A percentile compares a stretch with the other conserved stretches of the same genome.
These are phyloP conservation scores for Leishmania amazonensis DNA, from an alignment of 208 protist genomes.

Conservation along the genomic window DNA sequence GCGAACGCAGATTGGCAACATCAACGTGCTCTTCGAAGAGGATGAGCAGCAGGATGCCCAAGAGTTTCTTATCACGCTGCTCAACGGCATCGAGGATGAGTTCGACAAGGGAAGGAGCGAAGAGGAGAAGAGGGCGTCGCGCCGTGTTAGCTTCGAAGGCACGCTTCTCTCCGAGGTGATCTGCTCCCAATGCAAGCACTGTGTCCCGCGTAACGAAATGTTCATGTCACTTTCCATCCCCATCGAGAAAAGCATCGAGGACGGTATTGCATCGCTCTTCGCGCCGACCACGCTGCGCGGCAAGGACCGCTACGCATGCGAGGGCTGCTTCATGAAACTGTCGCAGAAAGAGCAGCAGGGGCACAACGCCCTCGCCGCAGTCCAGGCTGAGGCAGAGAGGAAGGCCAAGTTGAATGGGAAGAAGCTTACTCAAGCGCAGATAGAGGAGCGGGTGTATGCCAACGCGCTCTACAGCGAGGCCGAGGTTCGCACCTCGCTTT, in stretches of 20 bases:
- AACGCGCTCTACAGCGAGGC: constrained; percentile 85
- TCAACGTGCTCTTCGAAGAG: constrained; percentile 62
- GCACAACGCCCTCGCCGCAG: constrained; percentile 57
- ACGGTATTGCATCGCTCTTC: constrained; percentile 60
- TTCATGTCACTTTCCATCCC: constrained; percentile 89
- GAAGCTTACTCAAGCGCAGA: constrained; percentile 19
- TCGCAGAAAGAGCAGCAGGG: constrained; percentile 47
- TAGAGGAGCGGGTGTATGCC: constrained; percentile 33
- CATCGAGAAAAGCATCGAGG: constrained; percentile 59
- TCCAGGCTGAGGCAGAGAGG: constrained; percentile 43
- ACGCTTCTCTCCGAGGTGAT: constrained; percentile 59
- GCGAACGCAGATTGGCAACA: constrained; percentile 47
- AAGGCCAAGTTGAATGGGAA: constrained; percentile 35
- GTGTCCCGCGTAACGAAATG: constrained; percentile 65
- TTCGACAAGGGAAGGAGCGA: constrained; percentile 71
- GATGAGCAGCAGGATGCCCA: constrained; percentile 91
- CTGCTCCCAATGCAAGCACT: constrained; percentile 54
- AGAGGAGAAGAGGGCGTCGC: constrained; percentile 48
- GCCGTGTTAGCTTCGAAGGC: constrained; percentile 77
- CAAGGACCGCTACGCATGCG: constrained; percentile 84
- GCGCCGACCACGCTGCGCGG: constrained; percentile 40
- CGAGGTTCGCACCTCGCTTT: constrained; percentile 58
- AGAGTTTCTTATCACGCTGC: constrained; percentile 83
- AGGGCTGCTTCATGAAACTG: constrained; percentile 79
- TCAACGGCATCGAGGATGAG: constrained; percentile 86